Base-by-base conservation (phyloP, 106 monocot species). In the Dendrobium nobile region DNA sequence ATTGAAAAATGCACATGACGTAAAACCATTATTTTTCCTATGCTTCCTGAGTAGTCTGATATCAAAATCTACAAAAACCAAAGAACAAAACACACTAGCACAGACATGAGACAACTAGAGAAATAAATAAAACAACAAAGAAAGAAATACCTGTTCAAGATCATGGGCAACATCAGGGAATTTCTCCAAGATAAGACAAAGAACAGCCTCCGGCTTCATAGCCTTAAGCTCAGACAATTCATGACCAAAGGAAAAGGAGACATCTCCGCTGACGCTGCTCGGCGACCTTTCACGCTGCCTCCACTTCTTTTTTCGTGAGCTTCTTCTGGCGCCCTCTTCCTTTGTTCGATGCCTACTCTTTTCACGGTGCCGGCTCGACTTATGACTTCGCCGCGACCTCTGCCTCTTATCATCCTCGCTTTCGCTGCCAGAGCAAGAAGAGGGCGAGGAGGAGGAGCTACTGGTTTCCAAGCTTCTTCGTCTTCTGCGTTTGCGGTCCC, bases 151-250 rank as follows among this genome's bases (percentile, higher is more conserved):
- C 41, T 74, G 74, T 43, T 41, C 16, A 43, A 74, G 41, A 74
- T 74, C 74, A 74, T 74, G 40, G 7, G 42, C 74, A 18, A 74
- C 74, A 74, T 74, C 74, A 19, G 74, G 74, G 5, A 74, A 74
- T 7, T 74, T 74, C 74, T 74, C 42, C 41, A 74, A 16, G 15
- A 74, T 74, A 19, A 74, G 74, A 74, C 43, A 16, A 74, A 74
- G 17, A 74, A 74, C 42, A 42, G 7, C 19, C 74, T 43, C 74
- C 74, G 74, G 74, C 10, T 5, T 0, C 74, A 74, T 43, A 41
- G 43, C 43, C 74, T 20, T 18, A 19, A 18, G 74, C 40, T 74
- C 43, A 5, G 15, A 9, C 3, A 43, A 41, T 4, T 41, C 74
- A 43, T 2, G 43, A 43, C 20, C 42, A 74, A 6, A 33, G 4